These are phyloP conservation scores for Nematocida displodere DNA, from an alignment of 371 early-diverging fungal species.

Conservation along the genomic window DNA sequence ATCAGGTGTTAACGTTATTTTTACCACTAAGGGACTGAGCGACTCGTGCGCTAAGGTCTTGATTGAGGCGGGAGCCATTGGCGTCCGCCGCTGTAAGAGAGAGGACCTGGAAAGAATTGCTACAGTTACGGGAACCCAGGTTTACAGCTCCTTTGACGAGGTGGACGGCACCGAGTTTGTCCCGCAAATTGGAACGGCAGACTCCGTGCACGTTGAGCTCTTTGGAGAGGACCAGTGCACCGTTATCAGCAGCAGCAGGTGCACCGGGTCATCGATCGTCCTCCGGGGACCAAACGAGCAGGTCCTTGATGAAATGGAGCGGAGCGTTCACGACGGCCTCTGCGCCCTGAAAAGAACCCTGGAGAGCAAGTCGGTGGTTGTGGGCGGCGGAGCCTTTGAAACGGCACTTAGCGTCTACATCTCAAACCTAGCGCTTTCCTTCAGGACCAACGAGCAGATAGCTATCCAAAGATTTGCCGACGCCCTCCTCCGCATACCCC, in stretches of 20 bases:
- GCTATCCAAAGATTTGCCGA: constrained; percentile 95
- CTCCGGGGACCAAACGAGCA: constrained; percentile 95
- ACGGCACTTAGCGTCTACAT: constrained; percentile 88
- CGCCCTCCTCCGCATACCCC: constrained; percentile 88
- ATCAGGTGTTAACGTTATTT: constrained; percentile 90
- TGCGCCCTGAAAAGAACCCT: constrained; percentile 93
- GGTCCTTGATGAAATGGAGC: constrained; percentile 96
- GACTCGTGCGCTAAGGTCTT: constrained; percentile 92
- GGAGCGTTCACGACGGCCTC: constrained; percentile 89
- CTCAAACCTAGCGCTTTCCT: constrained; percentile 89
- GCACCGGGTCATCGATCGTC: constrained; percentile 76
- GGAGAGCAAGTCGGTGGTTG: constrained; percentile 89
- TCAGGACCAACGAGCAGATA: constrained; percentile 81
- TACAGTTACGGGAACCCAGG: constrained; percentile 75
- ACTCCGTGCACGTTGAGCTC: constrained; percentile 70
- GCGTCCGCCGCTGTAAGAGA: constrained; percentile 88
- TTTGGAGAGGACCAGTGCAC: constrained; percentile 86
- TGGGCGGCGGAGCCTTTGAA: constrained; percentile 98
- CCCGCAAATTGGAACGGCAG: constrained; percentile 84
- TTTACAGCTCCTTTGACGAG: constrained; percentile 89
- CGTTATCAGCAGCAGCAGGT: constrained; percentile 76
- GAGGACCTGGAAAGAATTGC: constrained; percentile 94
- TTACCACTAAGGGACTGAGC: constrained; percentile 98
- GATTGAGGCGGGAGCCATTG: constrained; percentile 81
- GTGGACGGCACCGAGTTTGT: constrained; percentile 91